phyloP scores from a whole-genome alignment of 2,329 filamentous ascomycete species.

The Colletotrichum sp. region DNA sequence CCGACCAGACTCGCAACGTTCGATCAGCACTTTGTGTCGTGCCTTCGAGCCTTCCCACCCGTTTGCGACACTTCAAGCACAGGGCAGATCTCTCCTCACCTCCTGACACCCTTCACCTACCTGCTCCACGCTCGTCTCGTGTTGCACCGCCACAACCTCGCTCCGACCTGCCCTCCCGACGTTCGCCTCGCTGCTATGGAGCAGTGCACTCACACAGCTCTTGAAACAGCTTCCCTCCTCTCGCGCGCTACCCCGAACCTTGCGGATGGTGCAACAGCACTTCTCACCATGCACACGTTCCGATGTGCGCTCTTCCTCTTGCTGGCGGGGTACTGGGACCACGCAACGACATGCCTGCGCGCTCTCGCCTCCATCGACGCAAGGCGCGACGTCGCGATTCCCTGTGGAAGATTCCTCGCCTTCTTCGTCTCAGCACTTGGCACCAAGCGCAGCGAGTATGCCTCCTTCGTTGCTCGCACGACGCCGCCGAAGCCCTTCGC shows the following conservation, averaged over 20 bases:
- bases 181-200: slow-evolving; percentile 76
- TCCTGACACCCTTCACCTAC: slow-evolving; percentile 76
- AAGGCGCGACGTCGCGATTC: slow-evolving; percentile 73
- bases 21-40: slow-evolving; percentile 80
- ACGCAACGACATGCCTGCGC: slow-evolving; percentile 75
- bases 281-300: slow-evolving; percentile 86
- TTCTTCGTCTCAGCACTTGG: slow-evolving; percentile 79
- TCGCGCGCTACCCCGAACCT: slow-evolving; percentile 67
- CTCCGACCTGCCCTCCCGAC: slow-evolving; percentile 69
- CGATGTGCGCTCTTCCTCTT: slow-evolving; percentile 83
- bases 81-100: slow-evolving; percentile 73
- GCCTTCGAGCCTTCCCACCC: slow-evolving; percentile 76
- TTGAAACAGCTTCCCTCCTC: slow-evolving; percentile 81
- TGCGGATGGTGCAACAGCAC: slow-evolving; percentile 71
- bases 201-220: slow-evolving; percentile 74
- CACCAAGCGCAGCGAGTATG: slow-evolving; percentile 54
- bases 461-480: slow-evolving; percentile 38
- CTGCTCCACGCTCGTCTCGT: slow-evolving; percentile 85
- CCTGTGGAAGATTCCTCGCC: slow-evolving; percentile 80
- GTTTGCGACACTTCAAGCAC: slow-evolving; percentile 72
- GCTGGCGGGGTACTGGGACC: slow-evolving; percentile 73
- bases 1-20: slow-evolving; percentile 75
- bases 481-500: slow-evolving; percentile 35
- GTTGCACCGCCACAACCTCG: slow-evolving; percentile 87
- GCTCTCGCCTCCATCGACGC: slow-evolving; percentile 73